Evolutionary conservation across 768 basidiomycete genomes (phyloP).

Genomic region (Tephrocybe sp.): DNA sequence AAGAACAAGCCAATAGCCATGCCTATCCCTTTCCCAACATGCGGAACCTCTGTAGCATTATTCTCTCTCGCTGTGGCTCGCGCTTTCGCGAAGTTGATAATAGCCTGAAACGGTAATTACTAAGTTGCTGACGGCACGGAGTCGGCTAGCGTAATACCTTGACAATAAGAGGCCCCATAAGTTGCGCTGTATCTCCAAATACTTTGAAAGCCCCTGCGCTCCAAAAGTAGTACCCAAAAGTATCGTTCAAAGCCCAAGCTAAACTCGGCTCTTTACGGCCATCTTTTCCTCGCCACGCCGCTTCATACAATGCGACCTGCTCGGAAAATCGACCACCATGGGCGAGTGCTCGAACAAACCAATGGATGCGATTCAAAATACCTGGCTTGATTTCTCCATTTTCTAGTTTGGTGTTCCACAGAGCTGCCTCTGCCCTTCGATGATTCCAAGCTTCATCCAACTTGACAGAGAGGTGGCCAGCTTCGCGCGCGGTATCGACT

Average conservation of each 20-base stretch:
- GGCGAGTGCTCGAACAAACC: slow-evolving; percentile 35
- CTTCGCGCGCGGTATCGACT: slow-evolving; percentile 49
- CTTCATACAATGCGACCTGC: slow-evolving; percentile 30
- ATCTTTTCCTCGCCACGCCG: slow-evolving; percentile 42
- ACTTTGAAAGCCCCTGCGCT: slow-evolving; percentile 61
- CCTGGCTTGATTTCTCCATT: slow-evolving; percentile 43
- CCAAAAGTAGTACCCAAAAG: slow-evolving; percentile 61
- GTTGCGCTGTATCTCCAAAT: slow-evolving; percentile 55
- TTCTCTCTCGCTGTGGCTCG: slow-evolving; percentile 37
- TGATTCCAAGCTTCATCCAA: slow-evolving; percentile 55
- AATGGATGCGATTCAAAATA: slow-evolving; percentile 34
- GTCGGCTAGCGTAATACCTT: too few relatives aligned
- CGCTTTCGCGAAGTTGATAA: slow-evolving; percentile 59
- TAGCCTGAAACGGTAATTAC: slow-evolving; percentile 34
- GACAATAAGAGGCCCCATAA: slow-evolving; percentile 62
- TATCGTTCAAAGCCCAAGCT: slow-evolving; percentile 59
- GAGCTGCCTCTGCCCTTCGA: slow-evolving; percentile 44
- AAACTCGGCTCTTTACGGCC: slow-evolving; percentile 51
- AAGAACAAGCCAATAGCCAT: slow-evolving; percentile 56
- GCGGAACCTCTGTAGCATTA: slow-evolving; percentile 32
- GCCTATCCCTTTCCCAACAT: slow-evolving; percentile 54
- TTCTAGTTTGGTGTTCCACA: slow-evolving; percentile 53
- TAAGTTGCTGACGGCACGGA: too few relatives aligned
- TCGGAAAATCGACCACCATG: slow-evolving; percentile 24
- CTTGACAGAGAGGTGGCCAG: slow-evolving; percentile 45